Percentiles rank a stretch among this genome's conserved stretches.
phyloP scores from a whole-genome alignment of 805 yeast genomes.

The Candida ipomoeae region DNA sequence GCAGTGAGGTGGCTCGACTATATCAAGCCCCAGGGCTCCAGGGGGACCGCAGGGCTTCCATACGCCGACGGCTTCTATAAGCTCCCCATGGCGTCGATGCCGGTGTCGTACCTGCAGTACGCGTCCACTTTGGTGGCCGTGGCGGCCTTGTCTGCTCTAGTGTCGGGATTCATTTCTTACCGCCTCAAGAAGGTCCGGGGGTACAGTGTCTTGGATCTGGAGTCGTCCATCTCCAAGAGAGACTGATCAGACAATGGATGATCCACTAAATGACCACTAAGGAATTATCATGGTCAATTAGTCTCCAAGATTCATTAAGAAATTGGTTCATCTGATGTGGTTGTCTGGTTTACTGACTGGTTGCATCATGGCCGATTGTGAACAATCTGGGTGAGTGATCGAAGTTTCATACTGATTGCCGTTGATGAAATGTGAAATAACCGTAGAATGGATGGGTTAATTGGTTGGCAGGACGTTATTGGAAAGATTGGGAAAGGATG shows the following conservation, averaged over 20 bases:
- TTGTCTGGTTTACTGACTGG: too few species aligned
- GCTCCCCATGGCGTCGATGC: slow-evolving; percentile 28
- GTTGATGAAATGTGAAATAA: too few species aligned
- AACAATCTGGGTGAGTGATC: too few species aligned
- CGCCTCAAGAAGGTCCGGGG: slow-evolving; percentile 20
- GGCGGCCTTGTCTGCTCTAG: slow-evolving; percentile 21
- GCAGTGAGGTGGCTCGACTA: slow-evolving; percentile 55
- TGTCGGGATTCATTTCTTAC: slow-evolving; percentile 24
- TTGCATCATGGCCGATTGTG: too few species aligned
- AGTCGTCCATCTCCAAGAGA: slow-evolving; percentile 19
- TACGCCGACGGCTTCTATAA: slow-evolving; percentile 38
- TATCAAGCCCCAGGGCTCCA: slow-evolving; percentile 20
- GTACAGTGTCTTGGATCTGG: slow-evolving; percentile 22
- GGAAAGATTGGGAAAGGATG: too few species aligned
- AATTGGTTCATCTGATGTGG: too few species aligned
- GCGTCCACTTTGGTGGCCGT: slow-evolving; percentile 19
- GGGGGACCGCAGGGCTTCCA: slow-evolving; percentile 24
- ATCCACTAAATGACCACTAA: not conserved
- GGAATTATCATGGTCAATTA: too few species aligned
- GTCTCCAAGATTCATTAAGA: too few species aligned
- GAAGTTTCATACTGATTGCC: too few species aligned
- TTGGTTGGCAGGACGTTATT: too few species aligned
- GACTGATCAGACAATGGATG: slow-evolving; percentile 12
- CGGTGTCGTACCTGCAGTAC: slow-evolving; percentile 24
- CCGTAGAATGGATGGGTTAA: too few species aligned